phyloP scores from a whole-genome alignment of 257 asterid species.

The Nicotiana tomentosiformis region DNA sequence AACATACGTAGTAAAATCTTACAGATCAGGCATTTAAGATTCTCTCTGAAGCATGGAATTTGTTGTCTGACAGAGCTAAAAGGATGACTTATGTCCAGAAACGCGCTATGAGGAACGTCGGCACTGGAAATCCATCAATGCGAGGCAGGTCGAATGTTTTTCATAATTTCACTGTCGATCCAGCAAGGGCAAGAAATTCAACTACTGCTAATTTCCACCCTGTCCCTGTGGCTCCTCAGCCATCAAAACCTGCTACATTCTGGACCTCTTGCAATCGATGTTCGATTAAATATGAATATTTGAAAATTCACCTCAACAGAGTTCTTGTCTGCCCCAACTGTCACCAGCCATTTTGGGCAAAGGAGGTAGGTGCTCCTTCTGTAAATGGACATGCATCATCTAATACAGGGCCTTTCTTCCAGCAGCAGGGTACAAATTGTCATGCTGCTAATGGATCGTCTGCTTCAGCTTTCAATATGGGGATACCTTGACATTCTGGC shows the following conservation, averaged over 20 bases:
- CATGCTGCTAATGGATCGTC: constrained; percentile 1
- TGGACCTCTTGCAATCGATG: constrained; percentile 56
- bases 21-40: constrained; percentile 52
- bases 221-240: constrained; percentile 8
- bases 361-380: constrained; percentile 25
- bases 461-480: neutral
- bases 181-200: constrained; percentile 12
- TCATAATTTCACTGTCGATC: constrained; percentile 7
- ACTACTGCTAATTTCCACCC: constrained; percentile 10
- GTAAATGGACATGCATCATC: constrained; percentile 2
- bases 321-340: constrained; percentile 41
- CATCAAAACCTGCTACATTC: constrained; percentile 27
- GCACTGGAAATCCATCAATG: constrained; percentile 2
- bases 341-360: constrained; percentile 38
- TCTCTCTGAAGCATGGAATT: constrained; percentile 46
- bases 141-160: neutral
- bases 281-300: constrained; percentile 24
- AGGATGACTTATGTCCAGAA: constrained; percentile 33
- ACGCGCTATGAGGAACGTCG: neutral
- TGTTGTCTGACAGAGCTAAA: constrained; percentile 41
- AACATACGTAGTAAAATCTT: too few species aligned
- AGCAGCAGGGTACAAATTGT: constrained; percentile 5
- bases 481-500: constrained; percentile 7
- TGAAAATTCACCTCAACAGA: constrained; percentile 23
- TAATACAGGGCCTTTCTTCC: neutral